Evolutionary conservation across 2,329 filamentous ascomycete species (phyloP).

Genomic region (Aspergillus sp.): DNA sequence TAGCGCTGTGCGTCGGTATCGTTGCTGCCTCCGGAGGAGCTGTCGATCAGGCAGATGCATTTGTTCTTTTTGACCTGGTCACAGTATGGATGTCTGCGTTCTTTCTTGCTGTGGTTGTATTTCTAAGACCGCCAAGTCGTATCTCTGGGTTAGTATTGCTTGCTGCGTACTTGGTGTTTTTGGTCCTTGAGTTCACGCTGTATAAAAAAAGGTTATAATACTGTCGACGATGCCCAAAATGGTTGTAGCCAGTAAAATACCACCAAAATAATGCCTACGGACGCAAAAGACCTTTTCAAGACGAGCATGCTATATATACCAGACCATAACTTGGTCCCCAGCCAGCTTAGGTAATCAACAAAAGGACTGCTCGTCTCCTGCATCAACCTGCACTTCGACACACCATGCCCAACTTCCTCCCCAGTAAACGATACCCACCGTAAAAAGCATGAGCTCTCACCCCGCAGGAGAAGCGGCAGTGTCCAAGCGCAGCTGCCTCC

Average conservation of each 20-base stretch:
- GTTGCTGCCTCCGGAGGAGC: slow-evolving; percentile 16
- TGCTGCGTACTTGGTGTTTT: slow-evolving; percentile 32
- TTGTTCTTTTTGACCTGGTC: slow-evolving; percentile 27
- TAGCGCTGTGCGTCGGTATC: slow-evolving; percentile 50
- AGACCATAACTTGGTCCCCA: not conserved
- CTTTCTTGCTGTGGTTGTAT: slow-evolving; percentile 15
- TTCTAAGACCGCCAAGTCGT: slow-evolving; percentile 11
- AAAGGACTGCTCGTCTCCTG: too few species aligned
- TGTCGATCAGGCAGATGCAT: slow-evolving; percentile 7
- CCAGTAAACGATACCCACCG: too few species aligned
- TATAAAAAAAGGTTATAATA: not conserved
- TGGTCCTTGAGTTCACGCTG: slow-evolving; percentile 35
- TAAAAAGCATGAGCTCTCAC: too few species aligned
- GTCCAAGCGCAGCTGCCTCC: slow-evolving; percentile 24
- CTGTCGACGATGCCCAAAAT: too few species aligned
- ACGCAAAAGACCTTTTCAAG: too few species aligned
- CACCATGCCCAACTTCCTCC: too few species aligned
- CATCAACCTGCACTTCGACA: too few species aligned
- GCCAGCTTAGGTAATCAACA: too few species aligned
- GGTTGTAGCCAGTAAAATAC: too few species aligned
- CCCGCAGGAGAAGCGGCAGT: too few species aligned
- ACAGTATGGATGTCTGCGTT: slow-evolving; percentile 21
- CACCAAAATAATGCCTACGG: too few species aligned
- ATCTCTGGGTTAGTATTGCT: slow-evolving; percentile 29
- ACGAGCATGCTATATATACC: too few species aligned